These are phyloP conservation scores for Ceratobasidium sp. DNA, from an alignment of 1,284 basidiomycete species.

Conservation along the genomic window DNA sequence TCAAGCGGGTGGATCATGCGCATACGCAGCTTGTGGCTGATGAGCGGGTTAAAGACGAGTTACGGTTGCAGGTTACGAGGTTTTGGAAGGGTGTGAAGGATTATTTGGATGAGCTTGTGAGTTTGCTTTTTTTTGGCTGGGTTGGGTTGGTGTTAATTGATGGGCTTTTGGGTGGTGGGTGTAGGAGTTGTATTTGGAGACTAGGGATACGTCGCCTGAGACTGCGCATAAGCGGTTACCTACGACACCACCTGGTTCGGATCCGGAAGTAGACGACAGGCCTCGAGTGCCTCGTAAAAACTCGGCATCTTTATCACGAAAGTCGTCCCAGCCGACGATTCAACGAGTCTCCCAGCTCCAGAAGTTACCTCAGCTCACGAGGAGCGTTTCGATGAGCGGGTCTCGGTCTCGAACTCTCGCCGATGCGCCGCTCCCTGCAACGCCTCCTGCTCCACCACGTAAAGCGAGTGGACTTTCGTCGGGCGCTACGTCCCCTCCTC, in stretches of 20 bases:
- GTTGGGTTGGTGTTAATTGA: too few relatives aligned
- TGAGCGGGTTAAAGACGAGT: slow-evolving; percentile 47
- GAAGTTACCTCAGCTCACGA: slow-evolving; percentile 49
- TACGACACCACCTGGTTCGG: slow-evolving; percentile 57
- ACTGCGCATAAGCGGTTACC: slow-evolving; percentile 48
- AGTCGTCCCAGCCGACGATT: slow-evolving; percentile 53
- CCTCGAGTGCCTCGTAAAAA: slow-evolving; percentile 66
- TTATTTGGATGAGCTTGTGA: slow-evolving; percentile 71
- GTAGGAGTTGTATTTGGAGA: slow-evolving; percentile 58
- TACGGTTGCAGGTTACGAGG: slow-evolving; percentile 70
- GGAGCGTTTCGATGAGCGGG: slow-evolving; percentile 52
- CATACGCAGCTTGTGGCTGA: neutral
- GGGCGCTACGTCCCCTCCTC: neutral
- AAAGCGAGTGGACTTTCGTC: slow-evolving; percentile 29
- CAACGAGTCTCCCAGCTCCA: slow-evolving; percentile 57
- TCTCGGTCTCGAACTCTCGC: slow-evolving; percentile 49
- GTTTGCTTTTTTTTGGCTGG: slow-evolving; percentile 51
- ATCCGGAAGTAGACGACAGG: slow-evolving; percentile 52
- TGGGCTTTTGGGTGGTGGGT: neutral
- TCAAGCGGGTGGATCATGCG: slow-evolving; percentile 5
- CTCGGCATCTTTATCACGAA: slow-evolving; percentile 17
- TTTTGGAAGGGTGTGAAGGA: slow-evolving; percentile 77
- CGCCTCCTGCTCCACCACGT: slow-evolving; percentile 49
- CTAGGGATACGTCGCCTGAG: slow-evolving; percentile 54
- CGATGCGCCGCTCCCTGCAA: slow-evolving; percentile 52